Percentiles rank a stretch among this genome's conserved stretches.
Conservation (phyloP, 2,329 filamentous ascomycete genomes). For the Chrysoporthe puriensis region DNA sequence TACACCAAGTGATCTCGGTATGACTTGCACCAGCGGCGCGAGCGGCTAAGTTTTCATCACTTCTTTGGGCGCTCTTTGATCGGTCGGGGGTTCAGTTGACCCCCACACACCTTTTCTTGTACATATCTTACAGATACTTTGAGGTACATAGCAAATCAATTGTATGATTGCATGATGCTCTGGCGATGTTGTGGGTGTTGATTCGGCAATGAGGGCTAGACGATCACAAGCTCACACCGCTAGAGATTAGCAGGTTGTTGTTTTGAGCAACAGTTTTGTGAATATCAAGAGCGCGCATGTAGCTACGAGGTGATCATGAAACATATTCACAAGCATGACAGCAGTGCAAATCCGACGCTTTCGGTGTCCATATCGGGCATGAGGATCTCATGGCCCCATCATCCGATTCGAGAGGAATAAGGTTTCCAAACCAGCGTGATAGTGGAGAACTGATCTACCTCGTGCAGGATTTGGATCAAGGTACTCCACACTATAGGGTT, state of each 20-base stretch:
- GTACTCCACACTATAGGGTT: no score
- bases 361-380: no score
- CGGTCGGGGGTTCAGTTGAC: not conserved
- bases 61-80: not conserved
- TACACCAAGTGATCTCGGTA: constrained; percentile 19
- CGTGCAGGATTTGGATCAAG: no score
- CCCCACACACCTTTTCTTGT: not conserved
- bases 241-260: no score
- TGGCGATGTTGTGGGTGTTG: no score
- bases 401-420: no score
- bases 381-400: not conserved
- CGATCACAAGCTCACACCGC: no score
- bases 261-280: no score
- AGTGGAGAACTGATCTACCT: no score
- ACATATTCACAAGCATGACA: not conserved
- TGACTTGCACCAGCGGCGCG: constrained; percentile 24
- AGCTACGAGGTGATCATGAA: not conserved
- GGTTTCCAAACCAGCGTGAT: no score
- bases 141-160: not conserved
- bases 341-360: no score
- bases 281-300: not conserved
- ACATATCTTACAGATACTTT: not conserved
- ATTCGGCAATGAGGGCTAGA: no score
- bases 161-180: not conserved
- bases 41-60: constrained; percentile 8